These are phyloP conservation scores for Aspergillus sp. DNA, from an alignment of 2,329 filamentous ascomycete species.

Conservation along the genomic window DNA sequence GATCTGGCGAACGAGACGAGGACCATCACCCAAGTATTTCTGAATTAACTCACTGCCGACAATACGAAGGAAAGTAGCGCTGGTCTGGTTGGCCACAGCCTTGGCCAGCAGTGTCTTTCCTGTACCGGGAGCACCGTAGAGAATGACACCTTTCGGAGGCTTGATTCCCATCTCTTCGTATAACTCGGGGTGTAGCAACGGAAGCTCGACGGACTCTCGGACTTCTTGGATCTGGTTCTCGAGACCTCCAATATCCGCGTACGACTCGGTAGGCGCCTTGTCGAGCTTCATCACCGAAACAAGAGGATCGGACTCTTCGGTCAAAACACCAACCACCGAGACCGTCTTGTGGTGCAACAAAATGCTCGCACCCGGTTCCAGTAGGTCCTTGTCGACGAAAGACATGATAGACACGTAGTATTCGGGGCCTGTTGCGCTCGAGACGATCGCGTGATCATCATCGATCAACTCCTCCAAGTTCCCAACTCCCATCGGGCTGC, in stretches of 20 bases:
- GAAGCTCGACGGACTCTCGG: constrained; percentile 90
- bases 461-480: constrained; percentile 98
- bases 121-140: constrained; percentile 93
- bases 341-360: constrained; percentile 96
- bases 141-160: constrained; percentile 96
- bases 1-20: constrained; percentile 86
- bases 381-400: constrained; percentile 96
- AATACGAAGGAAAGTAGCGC: constrained; percentile 93
- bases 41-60: constrained; percentile 96
- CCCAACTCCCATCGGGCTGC: constrained; percentile 96
- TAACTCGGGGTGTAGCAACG: constrained; percentile 86
- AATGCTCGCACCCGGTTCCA: constrained; percentile 93
- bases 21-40: constrained; percentile 96
- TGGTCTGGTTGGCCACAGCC: constrained; percentile 97
- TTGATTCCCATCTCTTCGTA: constrained; percentile 99
- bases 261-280: constrained; percentile 96
- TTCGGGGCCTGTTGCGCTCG: constrained; percentile 91
- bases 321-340: constrained; percentile 93
- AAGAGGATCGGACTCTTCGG: constrained; percentile 88
- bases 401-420: constrained; percentile 99
- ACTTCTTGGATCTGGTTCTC: constrained; percentile 97
- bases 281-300: constrained; percentile 99
- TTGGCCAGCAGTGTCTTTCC: constrained; percentile 95
- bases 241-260: constrained; percentile 94
- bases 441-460: constrained; percentile 97